Percentiles rank a stretch among this genome's conserved stretches.
phyloP scores from a whole-genome alignment of 2,329 filamentous ascomycete genomes.

The Penicillium sp. region DNA sequence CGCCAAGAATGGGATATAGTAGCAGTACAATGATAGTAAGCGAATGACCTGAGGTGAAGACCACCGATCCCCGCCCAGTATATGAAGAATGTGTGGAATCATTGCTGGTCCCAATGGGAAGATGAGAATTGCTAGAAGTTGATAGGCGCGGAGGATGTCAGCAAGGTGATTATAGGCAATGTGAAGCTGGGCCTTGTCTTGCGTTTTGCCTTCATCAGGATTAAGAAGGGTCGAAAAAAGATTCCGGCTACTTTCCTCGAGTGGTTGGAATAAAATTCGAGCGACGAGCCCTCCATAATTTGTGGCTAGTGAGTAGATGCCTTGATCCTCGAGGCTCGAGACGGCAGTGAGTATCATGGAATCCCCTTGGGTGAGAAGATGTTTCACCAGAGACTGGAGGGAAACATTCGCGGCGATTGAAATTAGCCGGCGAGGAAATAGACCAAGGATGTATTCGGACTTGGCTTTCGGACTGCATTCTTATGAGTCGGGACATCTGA shows the following conservation, averaged over 20 bases:
- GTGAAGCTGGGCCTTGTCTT: slow-evolving; percentile 17
- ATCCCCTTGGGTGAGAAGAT: slow-evolving; percentile 89
- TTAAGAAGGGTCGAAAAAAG: slow-evolving; percentile 77
- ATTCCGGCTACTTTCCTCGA: slow-evolving; percentile 87
- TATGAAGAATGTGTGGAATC: slow-evolving; percentile 64
- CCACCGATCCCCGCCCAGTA: slow-evolving; percentile 77
- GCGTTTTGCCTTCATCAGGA: slow-evolving; percentile 26
- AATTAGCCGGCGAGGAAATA: slow-evolving; percentile 65
- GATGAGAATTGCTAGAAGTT: slow-evolving; percentile 64
- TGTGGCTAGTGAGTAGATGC: slow-evolving; percentile 84
- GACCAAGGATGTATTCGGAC: slow-evolving; percentile 49
- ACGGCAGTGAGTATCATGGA: slow-evolving; percentile 77
- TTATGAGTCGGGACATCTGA: too few species aligned
- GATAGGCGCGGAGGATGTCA: slow-evolving; percentile 63
- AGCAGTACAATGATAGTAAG: slow-evolving; percentile 75
- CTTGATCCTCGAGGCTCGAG: slow-evolving; percentile 72
- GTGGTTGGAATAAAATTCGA: slow-evolving; percentile 83
- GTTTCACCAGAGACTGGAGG: slow-evolving; percentile 83
- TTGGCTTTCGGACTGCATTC: slow-evolving; percentile 20
- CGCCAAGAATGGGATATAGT: slow-evolving; percentile 87
- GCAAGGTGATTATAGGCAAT: slow-evolving; percentile 30
- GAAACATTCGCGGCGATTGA: slow-evolving; percentile 74
- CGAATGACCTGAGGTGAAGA: slow-evolving; percentile 62
- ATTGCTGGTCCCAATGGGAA: slow-evolving; percentile 67
- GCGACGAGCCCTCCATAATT: slow-evolving; percentile 91